These are phyloP conservation scores for Leccinum brunneo-olivaceum DNA, from an alignment of 1,284 basidiomycete species.

Conservation along the genomic window DNA sequence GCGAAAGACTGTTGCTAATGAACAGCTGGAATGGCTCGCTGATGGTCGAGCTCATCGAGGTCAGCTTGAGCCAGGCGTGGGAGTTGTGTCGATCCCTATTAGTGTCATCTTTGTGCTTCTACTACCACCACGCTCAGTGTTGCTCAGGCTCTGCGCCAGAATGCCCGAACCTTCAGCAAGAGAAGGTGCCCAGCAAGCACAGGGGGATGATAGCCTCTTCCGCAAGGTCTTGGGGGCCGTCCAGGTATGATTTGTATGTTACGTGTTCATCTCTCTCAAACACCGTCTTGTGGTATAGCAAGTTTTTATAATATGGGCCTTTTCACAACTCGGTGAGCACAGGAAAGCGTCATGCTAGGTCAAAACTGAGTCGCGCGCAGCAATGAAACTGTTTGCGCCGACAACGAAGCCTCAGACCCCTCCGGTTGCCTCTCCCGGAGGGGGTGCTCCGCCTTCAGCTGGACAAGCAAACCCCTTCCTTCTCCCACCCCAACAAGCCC, in stretches of 20 bases:
- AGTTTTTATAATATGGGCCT: conserved; percentile 54
- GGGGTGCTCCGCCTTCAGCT: conserved; percentile 22
- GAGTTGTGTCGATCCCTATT: conserved; percentile 12
- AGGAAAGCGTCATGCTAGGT: neutral
- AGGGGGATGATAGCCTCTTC: conserved; percentile 17
- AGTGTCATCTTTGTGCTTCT: neutral
- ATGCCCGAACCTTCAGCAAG: conserved; percentile 25
- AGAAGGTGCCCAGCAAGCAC: conserved; percentile 12
- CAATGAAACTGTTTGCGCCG: conserved; percentile 39
- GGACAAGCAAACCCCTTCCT: conserved; percentile 35
- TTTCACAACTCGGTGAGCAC: conserved; percentile 56
- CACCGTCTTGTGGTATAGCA: conserved; percentile 39
- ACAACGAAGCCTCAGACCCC: conserved; percentile 24
- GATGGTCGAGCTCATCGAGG: conserved; percentile 42
- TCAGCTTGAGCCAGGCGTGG: conserved; percentile 12
- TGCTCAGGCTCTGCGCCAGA: too few species aligned
- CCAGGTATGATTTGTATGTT: conserved; percentile 18
- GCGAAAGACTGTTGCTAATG: conserved; percentile 35
- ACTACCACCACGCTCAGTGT: conserved; percentile 1
- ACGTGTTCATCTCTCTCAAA: conserved; percentile 6
- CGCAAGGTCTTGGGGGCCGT: conserved; percentile 20
- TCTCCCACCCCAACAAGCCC: conserved; percentile 47
- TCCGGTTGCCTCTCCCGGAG: conserved; percentile 15
- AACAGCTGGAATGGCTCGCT: conserved; percentile 57
- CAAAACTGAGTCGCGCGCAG: conserved; percentile 25